phyloP scores from a whole-genome alignment of 306 rosid genomes.

The Cucumis hystrix region DNA sequence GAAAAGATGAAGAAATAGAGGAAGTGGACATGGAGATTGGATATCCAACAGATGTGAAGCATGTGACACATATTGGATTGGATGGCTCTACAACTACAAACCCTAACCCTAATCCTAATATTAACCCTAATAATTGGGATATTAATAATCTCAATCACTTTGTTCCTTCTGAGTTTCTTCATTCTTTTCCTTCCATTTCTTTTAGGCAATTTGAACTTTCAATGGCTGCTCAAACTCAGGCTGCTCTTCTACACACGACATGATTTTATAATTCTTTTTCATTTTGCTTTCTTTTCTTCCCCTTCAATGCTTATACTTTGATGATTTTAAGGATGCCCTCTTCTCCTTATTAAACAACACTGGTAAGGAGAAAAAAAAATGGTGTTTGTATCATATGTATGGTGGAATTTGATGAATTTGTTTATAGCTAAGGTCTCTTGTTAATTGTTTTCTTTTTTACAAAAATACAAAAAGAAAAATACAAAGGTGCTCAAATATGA shows the following conservation, averaged over 20 bases:
- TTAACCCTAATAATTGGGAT: constrained; percentile 23
- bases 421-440: too few species aligned
- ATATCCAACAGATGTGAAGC: constrained; percentile 84
- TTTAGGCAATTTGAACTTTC: constrained; percentile 66
- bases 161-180: constrained; percentile 29
- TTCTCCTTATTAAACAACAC: too few species aligned
- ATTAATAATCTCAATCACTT: constrained; percentile 18
- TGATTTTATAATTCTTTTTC: too few species aligned
- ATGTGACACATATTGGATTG: constrained; percentile 81
- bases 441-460: too few species aligned
- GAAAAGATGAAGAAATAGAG: constrained; percentile 30
- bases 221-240: constrained; percentile 54
- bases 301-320: too few species aligned
- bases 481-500: too few species aligned
- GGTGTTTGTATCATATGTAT: too few species aligned
- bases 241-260: constrained; percentile 6
- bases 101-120: not conserved
- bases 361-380: too few species aligned
- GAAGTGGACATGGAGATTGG: constrained; percentile 79
- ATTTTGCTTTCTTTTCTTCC: too few species aligned
- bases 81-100: constrained; percentile 71
- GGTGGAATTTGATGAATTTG: too few species aligned
- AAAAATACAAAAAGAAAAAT: too few species aligned
- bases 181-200: constrained; percentile 65
- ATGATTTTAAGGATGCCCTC: too few species aligned